Evolutionary conservation across 78 protist genomes (phyloP), one percentile per base, ranked within the genome.

Genomic region (Cyanophora paradoxa): DNA sequence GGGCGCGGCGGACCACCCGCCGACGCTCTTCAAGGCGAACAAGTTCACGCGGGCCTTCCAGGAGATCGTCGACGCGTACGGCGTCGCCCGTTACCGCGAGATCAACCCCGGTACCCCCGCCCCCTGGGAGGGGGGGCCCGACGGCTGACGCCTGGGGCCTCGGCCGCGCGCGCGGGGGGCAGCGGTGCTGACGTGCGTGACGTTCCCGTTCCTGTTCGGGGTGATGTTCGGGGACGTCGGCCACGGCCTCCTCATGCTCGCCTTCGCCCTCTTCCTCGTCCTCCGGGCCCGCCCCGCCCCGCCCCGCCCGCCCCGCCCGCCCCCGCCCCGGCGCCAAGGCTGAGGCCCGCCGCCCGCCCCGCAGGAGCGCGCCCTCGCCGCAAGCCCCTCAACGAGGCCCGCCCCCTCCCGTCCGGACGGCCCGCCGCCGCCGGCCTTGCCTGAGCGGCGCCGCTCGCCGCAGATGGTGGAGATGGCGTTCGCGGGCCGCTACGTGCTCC

Each of bases 221-320:
- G 93, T 98, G 79, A 98, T 98, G 99, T 98, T 92, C 79, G 99
- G 99, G 31, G 99, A 98, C 72, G 33, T 93, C 1, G 99, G 99
- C 42, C 99, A 98, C 87, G 99, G 99, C 37, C 1, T 82, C 52
- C 30, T 95, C 56, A 50, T 97, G 72, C 57, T 88, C 6, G 22
- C 78, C 30, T 93, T 92, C 30, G 1, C 48, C 13, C 44, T 39
- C 30, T 46, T 97, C 46, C 8, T 84, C 75, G 0, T 37, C 58
- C 39, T 81, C n/a, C 33, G 78, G 22, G 98, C n/a, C n/a, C n/a
- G n/a, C n/a, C n/a, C n/a, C n/a, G n/a, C n/a, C n/a, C n/a, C n/a
- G n/a, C n/a, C n/a, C n/a, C n/a, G n/a, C n/a, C n/a, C n/a, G n/a
- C n/a, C n/a, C n/a, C n/a, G n/a, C n/a, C n/a, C n/a, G n/a, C n/a